Percentiles rank a stretch among this genome's conserved stretches.
phyloP scores from a whole-genome alignment of 2,329 filamentous ascomycete genomes.

The Curvularia spicifera region DNA sequence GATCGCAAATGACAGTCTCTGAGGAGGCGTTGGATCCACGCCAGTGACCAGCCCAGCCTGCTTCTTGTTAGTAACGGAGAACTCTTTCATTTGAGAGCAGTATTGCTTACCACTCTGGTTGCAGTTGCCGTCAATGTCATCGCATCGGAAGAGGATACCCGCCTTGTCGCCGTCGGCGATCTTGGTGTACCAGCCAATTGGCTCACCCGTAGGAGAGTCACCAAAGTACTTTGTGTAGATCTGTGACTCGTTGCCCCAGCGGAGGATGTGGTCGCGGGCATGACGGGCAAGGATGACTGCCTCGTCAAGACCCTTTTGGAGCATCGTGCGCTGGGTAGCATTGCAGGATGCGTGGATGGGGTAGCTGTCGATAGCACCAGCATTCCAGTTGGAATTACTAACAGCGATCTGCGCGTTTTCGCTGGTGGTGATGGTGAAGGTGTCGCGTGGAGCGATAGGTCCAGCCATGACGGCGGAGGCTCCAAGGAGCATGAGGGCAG shows the following conservation, averaged over 20 bases:
- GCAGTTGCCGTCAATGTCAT: slow-evolving; percentile 72
- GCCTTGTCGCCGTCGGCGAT: slow-evolving; percentile 65
- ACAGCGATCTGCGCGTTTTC: slow-evolving; percentile 16
- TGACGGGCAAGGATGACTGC: slow-evolving; percentile 64
- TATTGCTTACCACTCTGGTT: slow-evolving; percentile 34
- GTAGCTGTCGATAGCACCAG: slow-evolving; percentile 51
- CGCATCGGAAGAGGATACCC: slow-evolving; percentile 68
- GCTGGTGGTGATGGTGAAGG: slow-evolving; percentile 31
- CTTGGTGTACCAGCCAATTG: slow-evolving; percentile 68
- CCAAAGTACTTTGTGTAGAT: slow-evolving; percentile 73
- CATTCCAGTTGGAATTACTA: slow-evolving; percentile 38
- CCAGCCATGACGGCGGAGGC: slow-evolving; percentile 38
- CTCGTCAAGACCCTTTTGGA: slow-evolving; percentile 65
- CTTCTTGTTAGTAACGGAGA: slow-evolving; percentile 1
- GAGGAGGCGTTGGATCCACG: slow-evolving; percentile 68
- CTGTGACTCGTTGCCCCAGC: slow-evolving; percentile 63
- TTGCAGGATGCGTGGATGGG: slow-evolving; percentile 72
- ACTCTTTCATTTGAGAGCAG: no score
- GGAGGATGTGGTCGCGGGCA: slow-evolving; percentile 67
- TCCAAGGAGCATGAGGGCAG: slow-evolving; percentile 35
- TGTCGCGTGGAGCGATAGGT: slow-evolving; percentile 33
- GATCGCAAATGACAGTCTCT: slow-evolving; percentile 73
- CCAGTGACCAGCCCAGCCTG: slow-evolving; percentile 72
- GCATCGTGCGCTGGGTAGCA: slow-evolving; percentile 63
- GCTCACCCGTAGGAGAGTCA: slow-evolving; percentile 61